phyloP scores from a whole-genome alignment of 768 basidiomycete species.

The Suillus bovinus region DNA sequence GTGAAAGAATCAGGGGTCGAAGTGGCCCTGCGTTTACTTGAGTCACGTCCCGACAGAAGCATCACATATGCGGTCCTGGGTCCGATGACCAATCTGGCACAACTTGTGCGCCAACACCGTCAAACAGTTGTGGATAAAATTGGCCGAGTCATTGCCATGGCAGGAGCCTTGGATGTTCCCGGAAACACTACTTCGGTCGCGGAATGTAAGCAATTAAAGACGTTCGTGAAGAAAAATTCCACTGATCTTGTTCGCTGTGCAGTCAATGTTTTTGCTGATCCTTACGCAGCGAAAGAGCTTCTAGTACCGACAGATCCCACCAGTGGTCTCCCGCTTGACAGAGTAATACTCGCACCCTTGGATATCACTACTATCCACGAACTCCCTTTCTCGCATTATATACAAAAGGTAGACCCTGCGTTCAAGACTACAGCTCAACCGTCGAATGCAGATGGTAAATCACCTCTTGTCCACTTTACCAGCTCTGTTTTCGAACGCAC shows the following conservation, averaged over 20 bases:
- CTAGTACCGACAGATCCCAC: constrained; percentile 43
- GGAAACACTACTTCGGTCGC: constrained; percentile 82
- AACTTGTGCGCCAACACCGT: constrained; percentile 56
- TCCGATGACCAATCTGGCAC: constrained; percentile 79
- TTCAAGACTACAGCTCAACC: constrained; percentile 53
- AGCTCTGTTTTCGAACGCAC: constrained; percentile 77
- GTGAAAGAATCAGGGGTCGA: constrained; percentile 50
- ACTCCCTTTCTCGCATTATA: constrained; percentile 70
- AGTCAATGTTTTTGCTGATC: constrained; percentile 91
- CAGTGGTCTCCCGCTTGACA: constrained; percentile 57
- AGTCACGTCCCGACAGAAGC: constrained; percentile 46
- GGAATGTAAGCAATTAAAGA: constrained; percentile 62
- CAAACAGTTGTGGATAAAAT: constrained; percentile 55
- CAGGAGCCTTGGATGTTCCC: constrained; percentile 89
- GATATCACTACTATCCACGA: constrained; percentile 84
- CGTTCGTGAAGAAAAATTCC: constrained; percentile 1
- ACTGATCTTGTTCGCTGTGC: constrained; percentile 5
- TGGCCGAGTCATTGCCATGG: constrained; percentile 85
- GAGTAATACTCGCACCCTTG: constrained; percentile 71
- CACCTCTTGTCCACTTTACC: constrained; percentile 73
- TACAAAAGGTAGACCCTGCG: constrained; percentile 54
- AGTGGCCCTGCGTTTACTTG: constrained; percentile 56
- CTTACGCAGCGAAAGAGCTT: constrained; percentile 76
- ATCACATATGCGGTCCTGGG: constrained; percentile 76
- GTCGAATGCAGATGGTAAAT: constrained; percentile 48